Evolutionary conservation across 306 rosid species (phyloP).

Genomic region (Inga leiocalycina): DNA sequence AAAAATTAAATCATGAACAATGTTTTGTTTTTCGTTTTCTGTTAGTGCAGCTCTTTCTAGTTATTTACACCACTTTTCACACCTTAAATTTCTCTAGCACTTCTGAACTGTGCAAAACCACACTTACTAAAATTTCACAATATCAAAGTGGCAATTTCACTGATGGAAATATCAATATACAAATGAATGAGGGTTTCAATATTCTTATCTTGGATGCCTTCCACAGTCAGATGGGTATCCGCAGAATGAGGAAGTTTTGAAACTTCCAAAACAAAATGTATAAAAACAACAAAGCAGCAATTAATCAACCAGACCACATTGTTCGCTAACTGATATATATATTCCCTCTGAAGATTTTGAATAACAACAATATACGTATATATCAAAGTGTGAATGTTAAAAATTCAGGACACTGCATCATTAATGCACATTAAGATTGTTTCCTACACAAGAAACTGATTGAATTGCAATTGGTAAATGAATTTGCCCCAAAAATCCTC

Average conservation of each 20-base stretch:
- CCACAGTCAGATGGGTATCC: background rate
- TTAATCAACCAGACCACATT: conserved; percentile 13
- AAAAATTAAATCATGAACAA: background rate
- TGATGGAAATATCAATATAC: background rate
- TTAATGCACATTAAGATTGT: conserved; percentile 11
- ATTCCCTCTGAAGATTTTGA: background rate
- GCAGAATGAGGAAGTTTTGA: conserved; percentile 19
- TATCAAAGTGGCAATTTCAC: conserved; percentile 7
- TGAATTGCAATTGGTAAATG: background rate
- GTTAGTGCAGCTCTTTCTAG: background rate
- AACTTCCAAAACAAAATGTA: conserved; percentile 16
- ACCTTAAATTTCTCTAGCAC: background rate
- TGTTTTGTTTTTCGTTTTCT: background rate
- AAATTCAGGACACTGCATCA: conserved; percentile 9
- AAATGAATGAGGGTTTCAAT: background rate
- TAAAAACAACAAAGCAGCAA: background rate
- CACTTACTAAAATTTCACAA: background rate
- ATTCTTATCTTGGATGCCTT: background rate
- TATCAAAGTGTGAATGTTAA: conserved; percentile 11
- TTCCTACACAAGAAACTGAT: conserved; percentile 32
- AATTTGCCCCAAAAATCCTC: conserved; percentile 10
- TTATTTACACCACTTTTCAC: background rate
- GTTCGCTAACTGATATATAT: background rate
- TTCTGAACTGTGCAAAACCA: background rate
- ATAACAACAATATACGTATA: background rate